These are phyloP conservation scores for Colletotrichum cereale DNA, from an alignment of 2,329 filamentous ascomycete species.

Conservation along the genomic window DNA sequence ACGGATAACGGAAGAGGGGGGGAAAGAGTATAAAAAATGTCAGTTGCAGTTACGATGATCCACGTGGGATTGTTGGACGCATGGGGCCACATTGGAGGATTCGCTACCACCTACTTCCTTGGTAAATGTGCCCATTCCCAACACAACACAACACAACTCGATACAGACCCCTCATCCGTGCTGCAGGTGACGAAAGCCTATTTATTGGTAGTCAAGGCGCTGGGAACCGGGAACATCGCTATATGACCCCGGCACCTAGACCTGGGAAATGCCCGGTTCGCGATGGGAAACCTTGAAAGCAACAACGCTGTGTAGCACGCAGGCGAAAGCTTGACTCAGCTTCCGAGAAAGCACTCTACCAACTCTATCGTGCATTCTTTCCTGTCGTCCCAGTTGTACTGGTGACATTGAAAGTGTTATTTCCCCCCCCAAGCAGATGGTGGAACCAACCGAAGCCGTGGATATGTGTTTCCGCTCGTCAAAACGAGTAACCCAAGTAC, in stretches of 20 bases:
- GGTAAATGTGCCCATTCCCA: not conserved
- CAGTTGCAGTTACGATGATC: not conserved
- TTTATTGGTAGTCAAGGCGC: not conserved
- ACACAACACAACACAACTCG: not conserved
- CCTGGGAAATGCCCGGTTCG: not conserved
- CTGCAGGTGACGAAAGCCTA: not conserved
- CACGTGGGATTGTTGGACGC: not conserved
- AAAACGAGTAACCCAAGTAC: not conserved
- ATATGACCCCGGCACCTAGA: not conserved
- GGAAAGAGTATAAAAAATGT: fast-evolving
- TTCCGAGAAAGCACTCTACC: not conserved
- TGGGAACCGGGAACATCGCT: not conserved
- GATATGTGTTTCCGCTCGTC: not conserved
- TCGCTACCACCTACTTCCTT: not conserved
- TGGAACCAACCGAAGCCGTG: not conserved
- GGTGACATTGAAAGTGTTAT: not conserved
- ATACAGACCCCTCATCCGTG: too few species aligned
- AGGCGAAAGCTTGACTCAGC: constrained; percentile 3
- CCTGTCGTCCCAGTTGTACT: not conserved
- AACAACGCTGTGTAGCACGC: not conserved
- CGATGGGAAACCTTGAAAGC: not conserved
- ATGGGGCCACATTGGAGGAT: not conserved
- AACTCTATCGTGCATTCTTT: not conserved
- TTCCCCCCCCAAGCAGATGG: not conserved
- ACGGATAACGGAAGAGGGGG: not conserved